Conservation (phyloP, 352 stramenopile species). For the Globisporangium apiculatum region DNA sequence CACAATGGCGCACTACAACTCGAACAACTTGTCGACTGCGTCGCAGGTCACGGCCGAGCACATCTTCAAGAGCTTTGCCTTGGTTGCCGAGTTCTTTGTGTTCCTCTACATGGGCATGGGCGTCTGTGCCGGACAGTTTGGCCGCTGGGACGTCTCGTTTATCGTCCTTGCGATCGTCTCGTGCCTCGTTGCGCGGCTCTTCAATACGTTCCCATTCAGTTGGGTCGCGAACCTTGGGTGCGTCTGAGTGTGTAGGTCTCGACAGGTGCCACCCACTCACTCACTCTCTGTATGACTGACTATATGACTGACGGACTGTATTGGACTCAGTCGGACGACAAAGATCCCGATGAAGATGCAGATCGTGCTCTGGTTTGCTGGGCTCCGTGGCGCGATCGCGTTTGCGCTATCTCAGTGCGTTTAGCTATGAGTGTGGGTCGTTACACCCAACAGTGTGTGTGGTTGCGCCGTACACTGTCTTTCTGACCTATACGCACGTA, state of each 20-base stretch:
- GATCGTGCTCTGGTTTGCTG: constrained; percentile 89
- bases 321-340: constrained; percentile 27
- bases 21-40: constrained; percentile 65
- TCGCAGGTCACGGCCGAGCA: constrained; percentile 62
- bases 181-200: constrained; percentile 76
- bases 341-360: constrained; percentile 89
- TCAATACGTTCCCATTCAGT: constrained; percentile 93
- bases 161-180: constrained; percentile 84
- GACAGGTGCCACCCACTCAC: too few species aligned
- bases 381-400: constrained; percentile 75
- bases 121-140: constrained; percentile 57
- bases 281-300: neutral
- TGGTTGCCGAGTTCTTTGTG: constrained; percentile 70
- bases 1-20: constrained; percentile 80
- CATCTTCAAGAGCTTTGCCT: constrained; percentile 70
- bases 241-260: constrained; percentile 4
- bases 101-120: constrained; percentile 79
- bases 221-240: constrained; percentile 54
- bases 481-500: too few species aligned
- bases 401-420: constrained; percentile 84
- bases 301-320: neutral
- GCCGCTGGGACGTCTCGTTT: constrained; percentile 82
- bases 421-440: too few species aligned
- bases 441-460: neutral
- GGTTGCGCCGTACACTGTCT: too few species aligned